phyloP scores from a whole-genome alignment of 805 yeast species.

The Nakazawaea molendinolei region DNA sequence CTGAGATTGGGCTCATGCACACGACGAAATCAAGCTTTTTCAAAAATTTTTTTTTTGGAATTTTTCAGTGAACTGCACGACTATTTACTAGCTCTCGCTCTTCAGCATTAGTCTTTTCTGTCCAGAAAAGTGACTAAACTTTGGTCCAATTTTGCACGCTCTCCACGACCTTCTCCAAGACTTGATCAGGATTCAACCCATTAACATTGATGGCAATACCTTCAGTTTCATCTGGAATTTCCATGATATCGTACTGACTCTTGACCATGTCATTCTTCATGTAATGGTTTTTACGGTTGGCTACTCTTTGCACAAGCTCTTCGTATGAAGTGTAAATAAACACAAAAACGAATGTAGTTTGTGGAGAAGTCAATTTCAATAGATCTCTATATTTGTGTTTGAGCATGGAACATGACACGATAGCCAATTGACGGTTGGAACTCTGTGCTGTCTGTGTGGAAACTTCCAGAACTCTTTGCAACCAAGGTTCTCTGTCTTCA shows the following conservation, averaged over 20 bases:
- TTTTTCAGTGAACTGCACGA: too few relatives aligned
- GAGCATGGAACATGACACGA: slow-evolving; percentile 83
- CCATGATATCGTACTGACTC: slow-evolving; percentile 70
- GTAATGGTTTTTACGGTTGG: slow-evolving; percentile 64
- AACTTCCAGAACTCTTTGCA: slow-evolving; percentile 39
- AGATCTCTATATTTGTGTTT: slow-evolving; percentile 66
- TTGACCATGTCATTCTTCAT: slow-evolving; percentile 85
- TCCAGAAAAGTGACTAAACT: neutral
- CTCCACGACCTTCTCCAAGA: slow-evolving; percentile 1
- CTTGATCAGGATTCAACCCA: slow-evolving; percentile 1
- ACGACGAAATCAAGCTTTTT: too few relatives aligned
- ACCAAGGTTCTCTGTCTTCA: slow-evolving; percentile 92
- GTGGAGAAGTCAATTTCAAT: slow-evolving; percentile 33
- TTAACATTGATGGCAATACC: slow-evolving; percentile 12
- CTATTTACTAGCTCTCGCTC: too few relatives aligned
- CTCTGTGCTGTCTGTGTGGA: slow-evolving; percentile 33
- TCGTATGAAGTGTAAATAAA: slow-evolving; percentile 62
- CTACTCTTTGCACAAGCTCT: slow-evolving; percentile 55
- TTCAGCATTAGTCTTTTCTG: too few relatives aligned
- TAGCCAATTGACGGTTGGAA: slow-evolving; percentile 23
- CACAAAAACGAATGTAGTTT: slow-evolving; percentile 42
- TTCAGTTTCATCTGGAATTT: slow-evolving; percentile 49
- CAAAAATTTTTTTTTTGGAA: too few relatives aligned
- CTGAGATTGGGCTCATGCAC: too few relatives aligned
- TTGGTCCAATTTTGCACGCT: neutral